Conservation (phyloP, 73 alveolate species). For the Stentor roeselii region DNA sequence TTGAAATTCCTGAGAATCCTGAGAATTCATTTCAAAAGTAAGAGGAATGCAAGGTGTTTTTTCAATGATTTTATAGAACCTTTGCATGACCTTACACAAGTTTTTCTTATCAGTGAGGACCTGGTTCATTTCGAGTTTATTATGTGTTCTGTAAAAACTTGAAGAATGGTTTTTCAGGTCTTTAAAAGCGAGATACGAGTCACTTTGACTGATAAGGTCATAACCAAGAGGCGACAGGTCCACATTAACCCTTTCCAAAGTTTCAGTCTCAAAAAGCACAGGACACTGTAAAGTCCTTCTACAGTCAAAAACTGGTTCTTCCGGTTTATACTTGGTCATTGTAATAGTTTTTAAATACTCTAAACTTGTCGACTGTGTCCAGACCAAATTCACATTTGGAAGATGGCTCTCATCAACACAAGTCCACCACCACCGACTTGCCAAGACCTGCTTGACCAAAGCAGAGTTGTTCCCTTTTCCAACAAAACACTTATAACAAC, state of each 20-base stretch:
- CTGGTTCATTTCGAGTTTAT: conserved; percentile 23
- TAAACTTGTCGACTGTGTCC: conserved; percentile 25
- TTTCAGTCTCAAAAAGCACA: neutral
- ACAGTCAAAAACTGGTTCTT: neutral
- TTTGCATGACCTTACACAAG: conserved; percentile 63
- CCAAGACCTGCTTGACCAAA: conserved; percentile 49
- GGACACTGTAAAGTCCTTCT: neutral
- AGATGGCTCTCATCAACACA: conserved; percentile 36
- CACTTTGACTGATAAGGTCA: neutral
- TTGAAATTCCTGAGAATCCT: conserved; percentile 1
- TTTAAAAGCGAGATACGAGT: no score
- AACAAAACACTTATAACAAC: conserved; percentile 49
- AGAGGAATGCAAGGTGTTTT: conserved; percentile 11
- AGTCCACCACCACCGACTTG: conserved; percentile 79
- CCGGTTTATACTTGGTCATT: neutral
- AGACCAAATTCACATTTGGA: conserved; percentile 42
- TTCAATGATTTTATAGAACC: conserved; percentile 60
- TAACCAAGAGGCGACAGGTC: conserved; percentile 9
- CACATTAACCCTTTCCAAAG: neutral
- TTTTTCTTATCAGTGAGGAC: conserved; percentile 17
- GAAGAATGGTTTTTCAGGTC: no score
- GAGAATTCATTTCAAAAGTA: conserved; percentile 24
- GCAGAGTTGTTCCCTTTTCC: conserved; percentile 77
- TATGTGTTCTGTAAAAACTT: neutral
- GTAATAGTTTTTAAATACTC: neutral